phyloP scores from a whole-genome alignment of 225 moss, liverwort and hornwort species.

The Polytrichum commune region DNA sequence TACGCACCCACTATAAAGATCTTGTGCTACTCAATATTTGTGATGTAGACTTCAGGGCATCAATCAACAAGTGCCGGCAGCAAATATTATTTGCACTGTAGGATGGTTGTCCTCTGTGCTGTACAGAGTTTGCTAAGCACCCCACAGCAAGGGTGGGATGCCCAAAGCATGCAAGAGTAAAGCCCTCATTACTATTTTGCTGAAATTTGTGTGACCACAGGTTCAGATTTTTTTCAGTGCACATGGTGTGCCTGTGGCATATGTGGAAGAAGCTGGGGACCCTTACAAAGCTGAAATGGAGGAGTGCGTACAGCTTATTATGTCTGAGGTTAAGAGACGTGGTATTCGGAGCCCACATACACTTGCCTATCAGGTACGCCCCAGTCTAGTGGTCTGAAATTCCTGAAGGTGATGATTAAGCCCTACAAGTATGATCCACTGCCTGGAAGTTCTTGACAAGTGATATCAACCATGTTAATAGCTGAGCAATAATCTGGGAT shows the following conservation, averaged over 20 bases:
- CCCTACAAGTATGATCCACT: background rate
- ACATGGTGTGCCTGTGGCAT: constrained; percentile 93
- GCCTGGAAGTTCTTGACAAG: background rate
- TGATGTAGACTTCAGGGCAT: no score
- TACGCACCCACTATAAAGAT: constrained; percentile 19
- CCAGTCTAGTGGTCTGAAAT: background rate
- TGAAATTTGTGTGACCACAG: constrained; percentile 25
- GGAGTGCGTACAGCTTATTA: constrained; percentile 94
- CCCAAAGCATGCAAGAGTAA: no score
- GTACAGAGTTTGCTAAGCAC: no score
- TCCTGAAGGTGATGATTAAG: background rate
- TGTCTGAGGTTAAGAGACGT: constrained; percentile 65
- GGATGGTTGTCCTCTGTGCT: no score
- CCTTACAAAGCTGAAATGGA: constrained; percentile 99
- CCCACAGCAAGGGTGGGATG: no score
- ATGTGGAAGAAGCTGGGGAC: constrained; percentile 97
- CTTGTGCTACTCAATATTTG: background rate
- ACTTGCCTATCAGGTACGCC: constrained; percentile 84
- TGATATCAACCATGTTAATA: no score
- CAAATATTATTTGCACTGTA: no score
- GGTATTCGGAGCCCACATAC: constrained; percentile 71
- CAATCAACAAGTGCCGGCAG: no score
- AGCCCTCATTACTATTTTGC: no score
- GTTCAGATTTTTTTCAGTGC: constrained; percentile 99
- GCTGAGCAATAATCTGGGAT: no score